These are phyloP conservation scores for Leccinum incarnatum DNA, from an alignment of 768 basidiomycete species.

Conservation along the genomic window DNA sequence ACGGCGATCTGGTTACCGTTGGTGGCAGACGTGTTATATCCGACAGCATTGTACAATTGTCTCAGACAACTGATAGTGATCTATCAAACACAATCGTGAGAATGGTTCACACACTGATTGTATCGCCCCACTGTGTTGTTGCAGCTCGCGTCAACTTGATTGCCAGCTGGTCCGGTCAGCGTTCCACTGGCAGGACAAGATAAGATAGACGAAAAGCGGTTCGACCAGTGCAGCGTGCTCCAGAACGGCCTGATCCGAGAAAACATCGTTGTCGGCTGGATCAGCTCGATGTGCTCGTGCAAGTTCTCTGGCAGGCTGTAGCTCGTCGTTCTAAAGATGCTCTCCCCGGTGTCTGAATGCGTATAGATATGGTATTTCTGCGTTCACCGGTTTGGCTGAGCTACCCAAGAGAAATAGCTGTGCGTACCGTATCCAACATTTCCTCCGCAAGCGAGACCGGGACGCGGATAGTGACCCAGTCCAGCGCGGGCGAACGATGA, in stretches of 20 bases:
- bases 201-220: conserved; percentile 2
- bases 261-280: conserved; percentile 75
- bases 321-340: conserved; percentile 58
- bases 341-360: conserved; percentile 50
- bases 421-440: conserved; percentile 65
- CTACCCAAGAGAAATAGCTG: not conserved
- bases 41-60: conserved; percentile 53
- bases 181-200: conserved; percentile 3
- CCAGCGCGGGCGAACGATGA: conserved; percentile 58
- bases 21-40: conserved; percentile 42
- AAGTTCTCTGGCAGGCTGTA: conserved; percentile 65
- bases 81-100: conserved; percentile 2
- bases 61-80: conserved; percentile 54
- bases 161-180: conserved; percentile 33
- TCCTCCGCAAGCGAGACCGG: conserved; percentile 60
- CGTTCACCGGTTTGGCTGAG: not conserved
- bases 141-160: conserved; percentile 47
- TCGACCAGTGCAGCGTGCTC: conserved; percentile 38
- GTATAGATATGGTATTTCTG: conserved; percentile 66
- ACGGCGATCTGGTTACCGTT: conserved; percentile 52
- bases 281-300: conserved; percentile 58
- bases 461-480: conserved; percentile 64
- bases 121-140: conserved; percentile 30
- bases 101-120: not conserved
- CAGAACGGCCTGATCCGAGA: conserved; percentile 42